phyloP scores from a whole-genome alignment of 139 green algal genomes.

The Mesotaenium endlicherianum region DNA sequence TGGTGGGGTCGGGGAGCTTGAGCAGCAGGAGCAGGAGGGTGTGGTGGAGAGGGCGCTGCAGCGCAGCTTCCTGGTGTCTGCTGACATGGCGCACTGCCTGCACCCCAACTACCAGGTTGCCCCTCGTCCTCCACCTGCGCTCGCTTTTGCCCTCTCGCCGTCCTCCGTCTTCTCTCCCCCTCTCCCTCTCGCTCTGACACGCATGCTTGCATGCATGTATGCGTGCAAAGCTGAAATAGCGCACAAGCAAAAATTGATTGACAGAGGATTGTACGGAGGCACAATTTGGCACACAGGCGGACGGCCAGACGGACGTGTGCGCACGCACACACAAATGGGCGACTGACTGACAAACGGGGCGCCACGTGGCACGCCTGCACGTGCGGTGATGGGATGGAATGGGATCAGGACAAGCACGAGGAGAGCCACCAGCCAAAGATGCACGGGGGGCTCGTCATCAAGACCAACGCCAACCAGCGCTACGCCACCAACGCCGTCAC shows the following conservation, averaged over 20 bases:
- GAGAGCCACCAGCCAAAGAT: constrained; percentile 56
- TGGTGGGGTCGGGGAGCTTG: not conserved
- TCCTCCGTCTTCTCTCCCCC: too few species aligned
- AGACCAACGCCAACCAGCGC: constrained; percentile 95
- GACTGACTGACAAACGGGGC: too few species aligned
- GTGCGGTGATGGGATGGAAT: not conserved
- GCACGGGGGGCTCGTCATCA: constrained; percentile 81
- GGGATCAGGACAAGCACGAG: constrained; percentile 57
- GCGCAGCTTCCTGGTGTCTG: constrained; percentile 76
- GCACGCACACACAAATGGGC: too few species aligned
- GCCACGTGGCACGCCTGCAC: not conserved
- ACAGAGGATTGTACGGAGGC: too few species aligned
- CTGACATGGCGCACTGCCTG: constrained; percentile 92
- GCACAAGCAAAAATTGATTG: too few species aligned
- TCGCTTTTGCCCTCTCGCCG: too few species aligned
- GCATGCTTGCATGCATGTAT: too few species aligned
- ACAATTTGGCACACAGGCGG: too few species aligned
- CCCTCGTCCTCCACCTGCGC: too few species aligned
- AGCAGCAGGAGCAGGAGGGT: constrained; percentile 18
- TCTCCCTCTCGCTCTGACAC: too few species aligned
- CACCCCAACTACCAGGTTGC: constrained; percentile 18
- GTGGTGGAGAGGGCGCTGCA: constrained; percentile 56
- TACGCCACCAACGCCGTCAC: constrained; percentile 88
- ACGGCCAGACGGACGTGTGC: too few species aligned
- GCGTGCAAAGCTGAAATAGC: too few species aligned